These are phyloP conservation scores for Aspergillus sp. DNA, from an alignment of 2,329 filamentous ascomycete species.

Conservation along the genomic window DNA sequence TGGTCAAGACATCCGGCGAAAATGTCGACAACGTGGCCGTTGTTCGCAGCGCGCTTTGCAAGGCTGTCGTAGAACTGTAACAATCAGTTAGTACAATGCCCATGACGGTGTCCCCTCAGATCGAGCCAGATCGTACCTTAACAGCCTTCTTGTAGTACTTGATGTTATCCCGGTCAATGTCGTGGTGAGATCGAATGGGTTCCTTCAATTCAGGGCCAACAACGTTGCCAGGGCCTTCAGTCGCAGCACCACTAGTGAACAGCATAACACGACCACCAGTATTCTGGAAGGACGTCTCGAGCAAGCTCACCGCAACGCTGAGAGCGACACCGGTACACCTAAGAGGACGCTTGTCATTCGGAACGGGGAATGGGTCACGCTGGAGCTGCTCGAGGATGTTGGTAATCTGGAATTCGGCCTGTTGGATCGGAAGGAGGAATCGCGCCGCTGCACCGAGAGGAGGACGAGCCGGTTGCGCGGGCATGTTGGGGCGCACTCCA, in stretches of 20 bases:
- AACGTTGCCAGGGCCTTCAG: slow-evolving; percentile 93
- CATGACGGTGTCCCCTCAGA: neutral
- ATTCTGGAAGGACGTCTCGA: slow-evolving; percentile 95
- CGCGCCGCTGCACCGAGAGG: slow-evolving; percentile 74
- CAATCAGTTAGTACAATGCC: slow-evolving; percentile 13
- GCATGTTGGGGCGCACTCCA: slow-evolving; percentile 65
- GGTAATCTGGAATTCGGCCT: slow-evolving; percentile 95
- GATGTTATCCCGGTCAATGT: slow-evolving; percentile 97
- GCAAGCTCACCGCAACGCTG: slow-evolving; percentile 83
- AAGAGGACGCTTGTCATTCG: slow-evolving; percentile 82
- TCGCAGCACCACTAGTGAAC: slow-evolving; percentile 89
- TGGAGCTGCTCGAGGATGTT: slow-evolving; percentile 93
- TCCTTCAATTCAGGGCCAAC: slow-evolving; percentile 93
- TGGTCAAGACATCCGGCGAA: slow-evolving; percentile 97
- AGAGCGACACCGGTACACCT: slow-evolving; percentile 95
- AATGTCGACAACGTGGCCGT: slow-evolving; percentile 94
- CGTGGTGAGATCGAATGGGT: slow-evolving; percentile 94
- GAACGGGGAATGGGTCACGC: slow-evolving; percentile 95
- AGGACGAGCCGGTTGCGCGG: slow-evolving; percentile 65
- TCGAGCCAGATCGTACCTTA: slow-evolving; percentile 58
- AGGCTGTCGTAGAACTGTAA: slow-evolving; percentile 83
- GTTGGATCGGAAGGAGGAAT: slow-evolving; percentile 88
- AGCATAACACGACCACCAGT: slow-evolving; percentile 94
- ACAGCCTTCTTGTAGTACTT: slow-evolving; percentile 99
- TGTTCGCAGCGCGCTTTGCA: slow-evolving; percentile 89